Conservation (phyloP, 192 early-diverging fungal species). For the Rhizophlyctis rosea region DNA sequence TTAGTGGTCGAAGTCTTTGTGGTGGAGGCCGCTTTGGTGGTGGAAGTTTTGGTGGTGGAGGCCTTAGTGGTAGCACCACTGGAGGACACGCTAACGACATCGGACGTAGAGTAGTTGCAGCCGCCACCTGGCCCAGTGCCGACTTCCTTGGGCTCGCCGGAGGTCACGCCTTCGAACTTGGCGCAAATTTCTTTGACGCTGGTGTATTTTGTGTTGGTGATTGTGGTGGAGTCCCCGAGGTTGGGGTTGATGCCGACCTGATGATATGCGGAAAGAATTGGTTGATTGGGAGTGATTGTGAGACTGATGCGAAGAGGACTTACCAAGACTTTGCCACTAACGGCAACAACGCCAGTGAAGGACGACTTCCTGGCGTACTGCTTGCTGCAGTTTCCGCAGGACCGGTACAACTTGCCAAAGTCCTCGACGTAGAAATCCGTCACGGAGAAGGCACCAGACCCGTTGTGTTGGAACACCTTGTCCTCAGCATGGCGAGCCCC, state of each 20-base stretch:
- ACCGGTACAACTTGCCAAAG: constrained; percentile 17
- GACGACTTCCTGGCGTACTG: not conserved
- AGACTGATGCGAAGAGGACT: no score
- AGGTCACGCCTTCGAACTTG: not conserved
- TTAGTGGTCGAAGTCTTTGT: no score
- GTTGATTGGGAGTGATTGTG: no score
- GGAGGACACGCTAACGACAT: no score
- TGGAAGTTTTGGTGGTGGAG: no score
- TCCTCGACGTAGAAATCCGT: not conserved
- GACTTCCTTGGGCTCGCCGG: constrained; percentile 7
- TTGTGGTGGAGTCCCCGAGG: constrained; percentile 4
- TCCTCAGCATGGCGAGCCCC: constrained; percentile 10
- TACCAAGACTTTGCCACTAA: constrained; percentile 11
- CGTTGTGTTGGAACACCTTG: constrained; percentile 28
- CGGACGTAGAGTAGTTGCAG: no score
- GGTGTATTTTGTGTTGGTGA: not conserved
- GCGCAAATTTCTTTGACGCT: constrained; percentile 2
- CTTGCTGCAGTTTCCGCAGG: constrained; percentile 1
- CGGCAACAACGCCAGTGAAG: constrained; percentile 12
- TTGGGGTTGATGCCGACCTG: constrained; percentile 24
- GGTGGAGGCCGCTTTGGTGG: no score
- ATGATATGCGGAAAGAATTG: no score
- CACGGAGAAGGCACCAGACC: constrained; percentile 5
- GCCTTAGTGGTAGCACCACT: no score
- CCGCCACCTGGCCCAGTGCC: not conserved